Percentiles rank a stretch among this genome's conserved stretches.
Conservation (phyloP, 2,329 filamentous ascomycete genomes). For the Alternaria triticimaculans region DNA sequence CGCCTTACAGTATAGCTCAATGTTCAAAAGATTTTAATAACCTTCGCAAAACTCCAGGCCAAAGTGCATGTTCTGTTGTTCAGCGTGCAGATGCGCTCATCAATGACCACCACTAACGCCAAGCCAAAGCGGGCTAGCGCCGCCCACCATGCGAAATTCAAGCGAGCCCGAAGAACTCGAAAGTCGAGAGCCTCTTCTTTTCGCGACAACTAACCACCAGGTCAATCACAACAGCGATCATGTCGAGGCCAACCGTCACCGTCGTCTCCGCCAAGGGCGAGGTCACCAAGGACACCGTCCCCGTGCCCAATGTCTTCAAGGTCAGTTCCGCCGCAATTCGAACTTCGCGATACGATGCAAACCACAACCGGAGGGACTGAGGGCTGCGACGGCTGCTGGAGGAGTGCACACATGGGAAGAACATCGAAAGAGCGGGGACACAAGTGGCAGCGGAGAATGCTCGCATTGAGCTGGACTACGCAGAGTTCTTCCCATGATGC, state of each 20-base stretch:
- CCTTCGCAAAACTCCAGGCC: not conserved
- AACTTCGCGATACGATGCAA: slow-evolving; percentile 17
- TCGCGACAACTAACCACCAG: slow-evolving; percentile 40
- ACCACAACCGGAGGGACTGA: not conserved
- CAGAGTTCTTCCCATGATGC: slow-evolving; percentile 5
- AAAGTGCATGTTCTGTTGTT: not conserved
- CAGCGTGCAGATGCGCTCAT: not conserved
- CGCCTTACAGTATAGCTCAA: not conserved
- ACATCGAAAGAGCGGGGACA: not conserved
- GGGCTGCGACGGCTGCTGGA: slow-evolving; percentile 12
- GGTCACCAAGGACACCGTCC: slow-evolving; percentile 85
- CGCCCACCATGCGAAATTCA: not conserved
- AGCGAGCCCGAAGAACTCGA: slow-evolving; percentile 7
- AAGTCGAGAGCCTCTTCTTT: slow-evolving; percentile 11
- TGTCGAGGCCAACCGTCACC: slow-evolving; percentile 95
- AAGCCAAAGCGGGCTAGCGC: not conserved
- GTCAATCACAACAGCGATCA: slow-evolving; percentile 48
- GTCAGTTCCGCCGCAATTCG: slow-evolving; percentile 33
- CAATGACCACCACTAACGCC: not conserved
- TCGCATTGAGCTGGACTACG: not conserved
- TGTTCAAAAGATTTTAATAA: not conserved
- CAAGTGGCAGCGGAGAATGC: not conserved
- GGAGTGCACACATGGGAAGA: slow-evolving; percentile 16
- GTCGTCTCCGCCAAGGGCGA: slow-evolving; percentile 96
- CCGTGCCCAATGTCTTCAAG: slow-evolving; percentile 96